Conservation (phyloP, 306 rosid species). For the Dicorynia guianensis region DNA sequence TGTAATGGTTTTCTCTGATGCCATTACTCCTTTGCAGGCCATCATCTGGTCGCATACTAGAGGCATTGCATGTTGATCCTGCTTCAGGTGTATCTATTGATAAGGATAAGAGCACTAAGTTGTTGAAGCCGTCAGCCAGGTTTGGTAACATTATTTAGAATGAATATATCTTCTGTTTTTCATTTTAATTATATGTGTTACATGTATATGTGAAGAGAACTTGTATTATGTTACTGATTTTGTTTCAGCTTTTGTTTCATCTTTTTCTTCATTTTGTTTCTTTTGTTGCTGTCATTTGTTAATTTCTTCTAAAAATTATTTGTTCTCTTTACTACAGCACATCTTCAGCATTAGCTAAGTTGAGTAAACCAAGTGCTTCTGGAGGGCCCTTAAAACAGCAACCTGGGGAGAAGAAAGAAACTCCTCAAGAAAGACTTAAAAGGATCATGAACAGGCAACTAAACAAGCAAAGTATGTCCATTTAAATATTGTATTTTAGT, state of each 20-base stretch:
- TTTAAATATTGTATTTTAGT: slow-evolving; percentile 38
- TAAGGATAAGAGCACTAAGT: slow-evolving; percentile 75
- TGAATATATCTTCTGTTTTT: background rate
- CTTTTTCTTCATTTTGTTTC: background rate
- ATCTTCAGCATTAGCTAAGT: slow-evolving; percentile 84
- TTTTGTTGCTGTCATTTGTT: background rate
- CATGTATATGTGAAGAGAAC: slow-evolving; percentile 1
- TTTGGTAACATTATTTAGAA: slow-evolving; percentile 41
- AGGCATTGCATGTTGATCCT: slow-evolving; percentile 98
- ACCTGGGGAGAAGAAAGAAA: slow-evolving; percentile 93
- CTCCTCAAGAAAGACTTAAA: slow-evolving; percentile 99
- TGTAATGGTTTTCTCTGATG: slow-evolving; percentile 60
- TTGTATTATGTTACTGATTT: background rate
- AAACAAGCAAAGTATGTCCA: slow-evolving; percentile 82
- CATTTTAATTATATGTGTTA: background rate
- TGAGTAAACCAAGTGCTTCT: slow-evolving; percentile 78
- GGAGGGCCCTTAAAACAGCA: slow-evolving; percentile 74
- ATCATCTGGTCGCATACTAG: slow-evolving; percentile 86
- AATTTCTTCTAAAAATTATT: background rate
- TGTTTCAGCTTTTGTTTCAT: background rate
- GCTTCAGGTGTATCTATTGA: slow-evolving; percentile 88
- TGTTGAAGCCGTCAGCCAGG: slow-evolving; percentile 75
- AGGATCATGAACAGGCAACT: slow-evolving; percentile 96
- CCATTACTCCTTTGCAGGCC: slow-evolving; percentile 74
- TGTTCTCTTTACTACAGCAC: slow-evolving; percentile 57